These are phyloP conservation scores for Eurotiales sp. DNA, from an alignment of 2,329 filamentous ascomycete species.

Conservation along the genomic window DNA sequence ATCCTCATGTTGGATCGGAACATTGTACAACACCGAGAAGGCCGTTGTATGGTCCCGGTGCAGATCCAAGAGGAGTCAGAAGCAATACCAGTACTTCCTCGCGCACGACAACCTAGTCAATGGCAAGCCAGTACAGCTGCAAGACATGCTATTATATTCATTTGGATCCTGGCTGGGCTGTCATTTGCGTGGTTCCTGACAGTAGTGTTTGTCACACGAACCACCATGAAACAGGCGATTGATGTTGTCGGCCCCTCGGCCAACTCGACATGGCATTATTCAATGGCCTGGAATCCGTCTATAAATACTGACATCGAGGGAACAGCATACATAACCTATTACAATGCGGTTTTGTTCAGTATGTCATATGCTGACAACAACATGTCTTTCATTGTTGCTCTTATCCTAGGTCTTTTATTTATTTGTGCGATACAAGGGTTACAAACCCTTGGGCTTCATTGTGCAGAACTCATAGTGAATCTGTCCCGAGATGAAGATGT, in stretches of 20 bases:
- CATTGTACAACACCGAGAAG: not conserved
- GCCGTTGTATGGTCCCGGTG: not conserved
- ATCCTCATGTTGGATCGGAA: not conserved
- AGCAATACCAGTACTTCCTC: not conserved
- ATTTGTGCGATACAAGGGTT: not conserved
- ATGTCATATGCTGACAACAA: not conserved
- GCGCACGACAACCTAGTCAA: not conserved
- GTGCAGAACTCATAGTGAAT: constrained; percentile 18
- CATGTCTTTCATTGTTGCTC: not conserved
- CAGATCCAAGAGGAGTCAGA: not conserved
- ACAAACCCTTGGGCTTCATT: constrained; percentile 18
- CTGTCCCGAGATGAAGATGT: constrained; percentile 16
- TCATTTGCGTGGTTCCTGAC: not conserved
- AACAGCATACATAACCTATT: not conserved
- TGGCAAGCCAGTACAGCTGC: not conserved
- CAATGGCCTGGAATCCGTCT: not conserved
- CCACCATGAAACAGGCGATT: not conserved
- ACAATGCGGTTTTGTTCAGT: not conserved
- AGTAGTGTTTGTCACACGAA: not conserved
- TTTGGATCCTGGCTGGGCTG: not conserved
- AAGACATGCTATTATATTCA: not conserved
- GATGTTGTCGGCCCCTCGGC: not conserved
- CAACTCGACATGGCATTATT: not conserved
- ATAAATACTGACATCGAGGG: not conserved
- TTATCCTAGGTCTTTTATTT: not conserved